Percentiles rank a stretch among this genome's conserved stretches.
These are phyloP conservation scores for Backusella westeae DNA, from an alignment of 192 early-diverging fungal species.

Conservation along the genomic window DNA sequence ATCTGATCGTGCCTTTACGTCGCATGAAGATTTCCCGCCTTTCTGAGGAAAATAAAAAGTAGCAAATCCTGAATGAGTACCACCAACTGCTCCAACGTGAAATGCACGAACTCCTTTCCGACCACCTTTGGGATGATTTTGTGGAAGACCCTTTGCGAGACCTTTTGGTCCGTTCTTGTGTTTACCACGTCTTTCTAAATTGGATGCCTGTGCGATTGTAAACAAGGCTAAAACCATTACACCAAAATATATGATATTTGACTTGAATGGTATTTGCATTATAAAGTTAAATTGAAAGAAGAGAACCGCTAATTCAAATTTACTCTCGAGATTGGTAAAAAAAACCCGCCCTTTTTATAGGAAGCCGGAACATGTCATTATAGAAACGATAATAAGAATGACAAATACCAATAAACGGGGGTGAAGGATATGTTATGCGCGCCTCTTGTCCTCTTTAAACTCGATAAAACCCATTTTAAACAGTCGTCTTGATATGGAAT, in stretches of 20 bases:
- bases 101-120: not conserved
- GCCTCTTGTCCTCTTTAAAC: not conserved
- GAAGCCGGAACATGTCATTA: not conserved
- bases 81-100: not conserved
- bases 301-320: not conserved
- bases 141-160: not conserved
- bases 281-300: not conserved
- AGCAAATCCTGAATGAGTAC: not conserved
- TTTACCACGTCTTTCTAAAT: not conserved
- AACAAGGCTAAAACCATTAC: not conserved
- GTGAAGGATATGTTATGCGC: not conserved
- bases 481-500: not conserved
- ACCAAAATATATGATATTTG: not conserved
- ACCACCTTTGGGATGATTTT: not conserved
- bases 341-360: not conserved
- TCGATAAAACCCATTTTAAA: not conserved
- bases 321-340: not conserved
- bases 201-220: not conserved
- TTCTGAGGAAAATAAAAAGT: not conserved
- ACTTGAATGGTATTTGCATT: not conserved
- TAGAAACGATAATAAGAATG: not conserved
- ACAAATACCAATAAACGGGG: not conserved
- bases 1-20: not conserved
- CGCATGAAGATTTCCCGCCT: not conserved
- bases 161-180: not conserved